Evolutionary conservation across 306 rosid species (phyloP).

Genomic region (Cucurbita ficifolia): DNA sequence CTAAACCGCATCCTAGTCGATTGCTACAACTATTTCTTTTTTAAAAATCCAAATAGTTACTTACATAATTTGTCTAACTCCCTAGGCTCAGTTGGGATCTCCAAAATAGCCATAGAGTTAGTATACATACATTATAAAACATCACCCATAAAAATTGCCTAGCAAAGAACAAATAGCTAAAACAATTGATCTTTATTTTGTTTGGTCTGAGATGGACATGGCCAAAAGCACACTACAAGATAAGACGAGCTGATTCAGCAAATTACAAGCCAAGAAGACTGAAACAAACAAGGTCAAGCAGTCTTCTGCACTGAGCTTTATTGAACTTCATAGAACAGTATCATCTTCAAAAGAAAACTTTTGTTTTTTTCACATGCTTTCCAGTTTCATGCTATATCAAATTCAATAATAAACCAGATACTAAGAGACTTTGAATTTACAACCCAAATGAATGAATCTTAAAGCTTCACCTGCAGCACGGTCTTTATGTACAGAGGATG

Average conservation of each 20-base stretch:
- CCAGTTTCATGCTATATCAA: constrained; percentile 5
- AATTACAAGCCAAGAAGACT: background rate
- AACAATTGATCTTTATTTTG: background rate
- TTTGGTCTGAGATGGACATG: background rate
- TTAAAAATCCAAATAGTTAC: no score
- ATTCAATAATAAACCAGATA: constrained; percentile 7
- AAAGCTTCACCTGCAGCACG: background rate
- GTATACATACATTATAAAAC: background rate
- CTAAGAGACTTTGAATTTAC: constrained; percentile 14
- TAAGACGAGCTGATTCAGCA: background rate
- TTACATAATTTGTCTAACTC: no score
- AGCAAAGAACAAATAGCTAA: background rate
- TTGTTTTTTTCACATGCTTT: background rate
- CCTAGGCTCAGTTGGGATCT: no score
- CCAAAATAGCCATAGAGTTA: no score
- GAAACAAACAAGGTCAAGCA: background rate
- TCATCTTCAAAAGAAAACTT: background rate
- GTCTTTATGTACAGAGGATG: constrained; percentile 48
- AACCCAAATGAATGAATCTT: constrained; percentile 10
- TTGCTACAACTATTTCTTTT: no score
- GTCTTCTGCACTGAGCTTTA: background rate
- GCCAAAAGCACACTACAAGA: background rate
- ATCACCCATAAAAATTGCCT: background rate
- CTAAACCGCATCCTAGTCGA: no score
- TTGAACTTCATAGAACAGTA: background rate